A percentile compares a stretch with the other conserved stretches of the same genome.
Evolutionary conservation across 2,329 filamentous ascomycete species (phyloP).

Genomic region (Didymosphaeria variabile): DNA sequence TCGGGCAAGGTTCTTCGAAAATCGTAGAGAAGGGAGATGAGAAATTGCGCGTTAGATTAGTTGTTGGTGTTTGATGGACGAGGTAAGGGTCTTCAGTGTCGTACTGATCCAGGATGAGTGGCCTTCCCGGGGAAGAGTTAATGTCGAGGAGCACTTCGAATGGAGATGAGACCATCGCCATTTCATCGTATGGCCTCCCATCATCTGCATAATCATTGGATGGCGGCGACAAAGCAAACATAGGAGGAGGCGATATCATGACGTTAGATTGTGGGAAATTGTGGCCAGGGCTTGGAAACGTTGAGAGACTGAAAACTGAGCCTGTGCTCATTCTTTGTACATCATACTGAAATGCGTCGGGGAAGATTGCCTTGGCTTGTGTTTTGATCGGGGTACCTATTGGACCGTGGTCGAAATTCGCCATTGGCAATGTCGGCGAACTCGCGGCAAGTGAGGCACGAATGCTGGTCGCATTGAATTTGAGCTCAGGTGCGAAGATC

Average conservation of each 20-base stretch:
- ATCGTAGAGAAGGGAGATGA: slow-evolving; percentile 38
- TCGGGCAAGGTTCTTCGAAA: slow-evolving; percentile 34
- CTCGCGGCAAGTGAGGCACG: slow-evolving; percentile 52
- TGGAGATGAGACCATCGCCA: slow-evolving; percentile 31
- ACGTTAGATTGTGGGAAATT: slow-evolving; percentile 75
- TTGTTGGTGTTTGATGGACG: slow-evolving; percentile 30
- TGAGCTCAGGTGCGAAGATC: slow-evolving; percentile 48
- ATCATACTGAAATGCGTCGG: slow-evolving; percentile 22
- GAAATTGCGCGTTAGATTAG: slow-evolving; percentile 24
- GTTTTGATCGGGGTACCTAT: slow-evolving; percentile 26
- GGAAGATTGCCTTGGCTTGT: slow-evolving; percentile 19
- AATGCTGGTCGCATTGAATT: slow-evolving; percentile 43
- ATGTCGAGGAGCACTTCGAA: slow-evolving; percentile 27
- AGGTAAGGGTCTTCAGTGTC: slow-evolving; percentile 31
- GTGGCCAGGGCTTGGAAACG: slow-evolving; percentile 79
- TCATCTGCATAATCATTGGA: slow-evolving; percentile 16
- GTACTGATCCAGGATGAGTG: slow-evolving; percentile 23
- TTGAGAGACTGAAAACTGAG: slow-evolving; percentile 48
- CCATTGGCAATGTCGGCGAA: slow-evolving; percentile 52
- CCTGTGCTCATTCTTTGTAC: slow-evolving; percentile 35
- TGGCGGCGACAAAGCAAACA: slow-evolving; percentile 62
- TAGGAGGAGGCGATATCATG: slow-evolving; percentile 58
- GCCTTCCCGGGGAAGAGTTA: slow-evolving; percentile 15
- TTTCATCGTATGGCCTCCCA: slow-evolving; percentile 23
- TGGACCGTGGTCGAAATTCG: slow-evolving; percentile 39